phyloP scores from a whole-genome alignment of 1,284 basidiomycete species.

The Moesziomyces parantarcticus region DNA sequence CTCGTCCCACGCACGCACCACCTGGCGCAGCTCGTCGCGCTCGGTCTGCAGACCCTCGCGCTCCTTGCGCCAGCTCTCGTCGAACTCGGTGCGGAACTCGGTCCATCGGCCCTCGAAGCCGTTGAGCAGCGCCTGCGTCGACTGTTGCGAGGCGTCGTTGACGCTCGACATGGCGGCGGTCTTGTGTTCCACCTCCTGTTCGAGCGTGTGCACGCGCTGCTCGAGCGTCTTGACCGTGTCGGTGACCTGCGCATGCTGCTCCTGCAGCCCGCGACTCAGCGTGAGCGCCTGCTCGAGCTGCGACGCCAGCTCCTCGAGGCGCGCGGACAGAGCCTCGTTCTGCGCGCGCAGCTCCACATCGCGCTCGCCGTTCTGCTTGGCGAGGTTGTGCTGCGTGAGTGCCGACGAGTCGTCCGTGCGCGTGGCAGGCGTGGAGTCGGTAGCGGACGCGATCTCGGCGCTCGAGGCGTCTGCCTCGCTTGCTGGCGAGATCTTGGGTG shows the following conservation, averaged over 20 bases:
- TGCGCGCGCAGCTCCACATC: conserved; percentile 69
- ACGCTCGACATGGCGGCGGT: conserved; percentile 6
- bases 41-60: conserved; percentile 85
- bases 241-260: conserved; percentile 82
- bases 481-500: conserved; percentile 15
- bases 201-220: conserved; percentile 70
- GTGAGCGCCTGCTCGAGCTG: conserved; percentile 83
- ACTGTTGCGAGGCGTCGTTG: conserved; percentile 18
- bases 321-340: conserved; percentile 77
- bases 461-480: not conserved
- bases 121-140: conserved; percentile 32
- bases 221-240: conserved; percentile 81
- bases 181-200: conserved; percentile 64
- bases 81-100: conserved; percentile 69
- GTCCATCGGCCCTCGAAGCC: conserved; percentile 82
- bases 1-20: conserved; percentile 85
- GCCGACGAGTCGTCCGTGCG: conserved; percentile 1
- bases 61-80: conserved; percentile 71
- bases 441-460: too few relatives aligned
- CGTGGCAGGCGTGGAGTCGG: not conserved
- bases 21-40: conserved; percentile 78
- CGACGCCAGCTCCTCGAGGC: conserved; percentile 77
- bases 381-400: conserved; percentile 10
- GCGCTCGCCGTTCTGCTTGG: conserved; percentile 21
- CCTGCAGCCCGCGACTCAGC: conserved; percentile 79